A percentile compares a stretch with the other conserved stretches of the same genome.
Conservation (phyloP, 306 rosid genomes). For the Fragaria nilgerrensis region DNA sequence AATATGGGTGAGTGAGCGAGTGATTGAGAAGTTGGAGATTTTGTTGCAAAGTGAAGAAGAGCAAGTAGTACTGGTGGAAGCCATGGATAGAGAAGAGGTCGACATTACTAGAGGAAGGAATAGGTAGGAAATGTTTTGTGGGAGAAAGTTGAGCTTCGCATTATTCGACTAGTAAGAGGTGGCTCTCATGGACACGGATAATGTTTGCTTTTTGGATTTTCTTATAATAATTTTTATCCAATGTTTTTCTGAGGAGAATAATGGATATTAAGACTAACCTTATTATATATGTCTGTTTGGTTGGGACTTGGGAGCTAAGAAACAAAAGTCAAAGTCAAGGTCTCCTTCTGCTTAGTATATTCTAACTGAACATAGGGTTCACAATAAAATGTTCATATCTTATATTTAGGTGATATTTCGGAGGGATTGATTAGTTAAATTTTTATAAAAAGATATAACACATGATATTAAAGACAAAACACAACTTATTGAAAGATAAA, state of each 20-base stretch:
- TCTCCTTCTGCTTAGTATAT: no score
- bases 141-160: no score
- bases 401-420: no score
- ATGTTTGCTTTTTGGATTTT: slow-evolving; percentile 10
- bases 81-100: slow-evolving; percentile 39
- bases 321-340: not conserved
- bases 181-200: slow-evolving; percentile 4
- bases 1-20: slow-evolving; percentile 40
- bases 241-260: not conserved
- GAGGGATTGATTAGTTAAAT: no score
- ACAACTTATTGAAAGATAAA: no score
- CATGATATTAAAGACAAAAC: no score
- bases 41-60: slow-evolving; percentile 57
- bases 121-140: not conserved
- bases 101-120: slow-evolving; percentile 21
- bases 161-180: not conserved
- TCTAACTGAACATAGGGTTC: no score
- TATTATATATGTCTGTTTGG: not conserved
- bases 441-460: no score
- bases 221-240: not conserved
- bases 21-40: slow-evolving; percentile 43
- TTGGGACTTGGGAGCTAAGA: not conserved
- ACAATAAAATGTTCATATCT: no score
- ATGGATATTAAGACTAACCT: not conserved
- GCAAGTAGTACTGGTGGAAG: slow-evolving; percentile 47